A percentile compares a stretch with the other conserved stretches of the same genome.
Evolutionary conservation across 306 rosid genomes (phyloP).

Genomic region (Citrullus mucosospermus): DNA sequence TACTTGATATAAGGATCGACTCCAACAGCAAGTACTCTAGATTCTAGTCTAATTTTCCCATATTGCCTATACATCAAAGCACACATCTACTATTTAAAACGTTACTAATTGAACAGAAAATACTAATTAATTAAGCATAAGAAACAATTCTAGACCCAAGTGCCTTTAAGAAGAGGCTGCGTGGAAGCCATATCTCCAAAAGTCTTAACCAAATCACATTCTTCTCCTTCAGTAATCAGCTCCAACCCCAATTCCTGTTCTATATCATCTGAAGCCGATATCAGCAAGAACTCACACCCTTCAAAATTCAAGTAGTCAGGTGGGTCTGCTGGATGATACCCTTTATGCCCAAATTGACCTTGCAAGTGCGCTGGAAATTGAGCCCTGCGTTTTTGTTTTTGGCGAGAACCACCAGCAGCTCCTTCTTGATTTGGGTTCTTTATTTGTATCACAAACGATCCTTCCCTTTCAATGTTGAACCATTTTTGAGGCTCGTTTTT

Average conservation of each 20-base stretch:
- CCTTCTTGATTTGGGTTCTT: slow-evolving; percentile 35
- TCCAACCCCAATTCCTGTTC: slow-evolving; percentile 44
- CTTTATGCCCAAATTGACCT: slow-evolving; percentile 22
- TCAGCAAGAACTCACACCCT: slow-evolving; percentile 55
- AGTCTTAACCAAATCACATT: slow-evolving; percentile 35
- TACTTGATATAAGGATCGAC: too few relatives aligned
- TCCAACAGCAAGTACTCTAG: too few relatives aligned
- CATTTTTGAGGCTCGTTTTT: slow-evolving; percentile 34
- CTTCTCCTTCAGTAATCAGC: slow-evolving; percentile 13
- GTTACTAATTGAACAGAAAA: too few relatives aligned
- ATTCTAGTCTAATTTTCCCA: too few relatives aligned
- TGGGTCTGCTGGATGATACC: slow-evolving; percentile 25
- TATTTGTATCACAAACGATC: slow-evolving; percentile 38
- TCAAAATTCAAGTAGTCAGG: slow-evolving; percentile 45
- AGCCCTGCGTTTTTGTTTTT: slow-evolving; percentile 25
- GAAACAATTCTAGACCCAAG: slow-evolving; percentile 19
- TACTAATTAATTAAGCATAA: too few relatives aligned
- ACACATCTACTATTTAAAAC: too few relatives aligned
- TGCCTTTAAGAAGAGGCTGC: slow-evolving; percentile 31
- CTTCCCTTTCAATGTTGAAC: slow-evolving; percentile 34
- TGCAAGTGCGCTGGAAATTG: slow-evolving; percentile 46
- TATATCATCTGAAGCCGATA: slow-evolving; percentile 39
- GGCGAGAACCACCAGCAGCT: not conserved
- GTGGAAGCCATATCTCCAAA: slow-evolving; percentile 35
- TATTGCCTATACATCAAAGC: too few relatives aligned